phyloP scores from a whole-genome alignment of 2,329 filamentous ascomycete genomes.

The Botrytis deweyae region DNA sequence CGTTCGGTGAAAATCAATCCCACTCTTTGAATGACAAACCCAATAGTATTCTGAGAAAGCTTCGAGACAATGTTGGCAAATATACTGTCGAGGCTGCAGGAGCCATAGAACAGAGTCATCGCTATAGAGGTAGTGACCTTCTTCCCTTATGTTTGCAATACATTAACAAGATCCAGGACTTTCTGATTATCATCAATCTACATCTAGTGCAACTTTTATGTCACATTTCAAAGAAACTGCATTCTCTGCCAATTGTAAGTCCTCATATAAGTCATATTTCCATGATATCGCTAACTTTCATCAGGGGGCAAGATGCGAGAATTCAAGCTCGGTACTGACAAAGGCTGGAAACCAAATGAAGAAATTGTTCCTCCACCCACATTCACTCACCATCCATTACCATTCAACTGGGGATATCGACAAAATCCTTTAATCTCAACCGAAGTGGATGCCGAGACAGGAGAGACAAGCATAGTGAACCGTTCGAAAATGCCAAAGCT shows the following conservation, averaged over 20 bases:
- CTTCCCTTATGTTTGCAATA: neutral
- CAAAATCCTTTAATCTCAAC: conserved; percentile 70
- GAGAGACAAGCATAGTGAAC: conserved; percentile 37
- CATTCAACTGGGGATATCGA: conserved; percentile 77
- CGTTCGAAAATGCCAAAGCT: conserved; percentile 28
- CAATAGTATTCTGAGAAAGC: conserved; percentile 55
- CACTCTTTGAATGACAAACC: conserved; percentile 54
- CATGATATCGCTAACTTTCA: conserved; percentile 27
- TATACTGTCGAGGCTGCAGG: conserved; percentile 72
- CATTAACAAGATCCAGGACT: conserved; percentile 49
- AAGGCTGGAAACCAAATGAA: conserved; percentile 57
- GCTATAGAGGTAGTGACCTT: conserved; percentile 65
- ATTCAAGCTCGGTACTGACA: conserved; percentile 66
- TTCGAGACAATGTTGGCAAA: conserved; percentile 67
- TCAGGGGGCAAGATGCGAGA: conserved; percentile 58
- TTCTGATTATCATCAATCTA: conserved; percentile 83
- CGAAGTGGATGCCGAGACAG: conserved; percentile 41
- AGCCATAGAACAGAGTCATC: conserved; percentile 74
- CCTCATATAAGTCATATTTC: conserved; percentile 7
- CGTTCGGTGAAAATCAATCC: conserved; percentile 41
- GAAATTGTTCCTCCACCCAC: conserved; percentile 78
- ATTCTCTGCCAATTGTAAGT: conserved; percentile 66
- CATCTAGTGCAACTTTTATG: conserved; percentile 66
- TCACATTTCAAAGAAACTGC: conserved; percentile 69
- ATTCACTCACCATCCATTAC: conserved; percentile 72